Base-by-base conservation (phyloP, 305 asterid genomes). In the Plantago rigida region DNA sequence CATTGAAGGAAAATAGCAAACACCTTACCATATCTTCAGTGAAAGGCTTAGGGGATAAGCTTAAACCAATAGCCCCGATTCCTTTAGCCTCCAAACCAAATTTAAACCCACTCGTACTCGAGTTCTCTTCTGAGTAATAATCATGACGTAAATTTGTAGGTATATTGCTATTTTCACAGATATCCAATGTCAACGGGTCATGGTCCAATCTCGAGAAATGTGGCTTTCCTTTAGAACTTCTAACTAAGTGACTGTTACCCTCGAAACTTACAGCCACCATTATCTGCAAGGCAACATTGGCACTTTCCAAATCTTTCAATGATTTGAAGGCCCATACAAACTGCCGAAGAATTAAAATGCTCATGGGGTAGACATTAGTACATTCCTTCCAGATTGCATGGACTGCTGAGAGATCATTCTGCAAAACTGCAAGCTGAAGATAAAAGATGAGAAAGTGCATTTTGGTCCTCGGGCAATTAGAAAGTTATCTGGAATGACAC, bases 381-480 rank as follows among this genome's bases (percentile, higher is more conserved):
- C 74, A 84, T 69, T 91, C 94, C 74, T 80, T 86, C 98, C 95
- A 91, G 63, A 88, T 82, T 60, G 75, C 74, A 67, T 66, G 92
- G 53, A 79, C 94, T 46, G 84, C 81, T 52, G 85, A 62, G 69
- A 82, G 74, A 67, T 86, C 81, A 73, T 77, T 74, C 79, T 76
- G 81, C 80, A 80, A 60, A 72, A 86, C 95, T 84, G 96, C 95
- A 79, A 85, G 89, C 96, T 90, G 95, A 81, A 78, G 75, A 71
- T 60, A 75, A 65, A 22, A 66, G 44, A 71, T 36, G 44, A 36
- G 7, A 5, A 6, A 36, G 44, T 36, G 44, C 44, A 36, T 36
- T 36, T 36, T 36, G 6, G 44, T 36, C 7, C 44, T 36, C 6
- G 44, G 44, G 44, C 5, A 5, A 36, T 8, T 36, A 36, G 10